Conservation (phyloP, 495 filamentous ascomycete genomes). For the Lasiosphaeria ovina region DNA sequence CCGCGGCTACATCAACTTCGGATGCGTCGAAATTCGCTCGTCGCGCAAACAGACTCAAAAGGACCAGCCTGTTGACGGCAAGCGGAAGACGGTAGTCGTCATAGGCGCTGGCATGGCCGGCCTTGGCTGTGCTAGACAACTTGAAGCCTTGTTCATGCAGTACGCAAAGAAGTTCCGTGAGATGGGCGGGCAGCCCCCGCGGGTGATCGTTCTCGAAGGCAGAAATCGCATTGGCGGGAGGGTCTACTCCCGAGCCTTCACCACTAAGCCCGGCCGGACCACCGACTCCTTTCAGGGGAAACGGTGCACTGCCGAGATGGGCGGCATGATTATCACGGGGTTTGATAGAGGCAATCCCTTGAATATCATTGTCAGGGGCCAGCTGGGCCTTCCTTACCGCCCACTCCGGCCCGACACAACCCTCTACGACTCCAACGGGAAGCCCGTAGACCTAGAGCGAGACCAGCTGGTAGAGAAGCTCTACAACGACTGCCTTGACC, state of each 20-base stretch:
- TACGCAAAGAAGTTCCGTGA: conserved; percentile 63
- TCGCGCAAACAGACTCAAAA: conserved; percentile 29
- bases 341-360: conserved; percentile 95
- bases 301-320: conserved; percentile 87
- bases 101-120: conserved; percentile 95
- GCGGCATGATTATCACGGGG: conserved; percentile 95
- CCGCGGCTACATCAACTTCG: conserved; percentile 95
- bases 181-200: conserved; percentile 62
- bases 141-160: conserved; percentile 79
- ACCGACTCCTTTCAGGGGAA: conserved; percentile 48
- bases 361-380: conserved; percentile 83
- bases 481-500: conserved; percentile 90
- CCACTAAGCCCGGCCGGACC: conserved; percentile 30
- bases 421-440: conserved; percentile 86
- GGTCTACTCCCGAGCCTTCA: conserved; percentile 87
- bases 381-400: conserved; percentile 86
- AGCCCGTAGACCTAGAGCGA: conserved; percentile 70
- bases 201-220: conserved; percentile 82
- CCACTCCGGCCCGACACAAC: conserved; percentile 79
- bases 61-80: conserved; percentile 31
- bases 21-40: conserved; percentile 65
- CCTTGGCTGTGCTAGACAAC: conserved; percentile 85
- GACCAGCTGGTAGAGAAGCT: conserved; percentile 84
- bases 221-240: conserved; percentile 86
- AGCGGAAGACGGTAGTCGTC: conserved; percentile 70